Evolutionary conservation across 768 basidiomycete species (phyloP).

Genomic region (Lentinula raphanica): DNA sequence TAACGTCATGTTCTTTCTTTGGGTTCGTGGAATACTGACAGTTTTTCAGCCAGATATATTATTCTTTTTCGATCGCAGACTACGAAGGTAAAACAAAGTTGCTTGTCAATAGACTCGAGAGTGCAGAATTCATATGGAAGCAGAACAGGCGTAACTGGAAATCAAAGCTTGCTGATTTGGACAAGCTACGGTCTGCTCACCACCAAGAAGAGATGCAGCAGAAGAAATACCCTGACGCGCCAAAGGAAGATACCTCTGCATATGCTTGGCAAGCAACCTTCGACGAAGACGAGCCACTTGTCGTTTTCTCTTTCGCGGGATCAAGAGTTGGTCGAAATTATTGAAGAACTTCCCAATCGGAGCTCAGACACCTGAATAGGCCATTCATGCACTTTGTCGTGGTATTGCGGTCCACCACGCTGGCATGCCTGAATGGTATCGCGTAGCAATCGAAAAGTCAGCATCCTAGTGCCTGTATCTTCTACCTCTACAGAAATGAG

Average conservation of each 20-base stretch:
- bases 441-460: constrained; percentile 54
- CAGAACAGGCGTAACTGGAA: constrained; percentile 40
- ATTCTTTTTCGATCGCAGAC: constrained; percentile 58
- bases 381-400: constrained; percentile 42
- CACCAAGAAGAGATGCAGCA: constrained; percentile 35
- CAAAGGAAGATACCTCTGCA: constrained; percentile 8
- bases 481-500: constrained; percentile 1
- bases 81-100: constrained; percentile 49
- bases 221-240: constrained; percentile 26
- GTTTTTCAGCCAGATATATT: constrained; percentile 53
- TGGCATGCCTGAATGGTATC: constrained; percentile 62
- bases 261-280: constrained; percentile 16
- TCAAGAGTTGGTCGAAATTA: constrained; percentile 44
- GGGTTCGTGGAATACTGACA: background rate
- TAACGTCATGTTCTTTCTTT: background rate
- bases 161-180: constrained; percentile 35
- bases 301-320: constrained; percentile 30
- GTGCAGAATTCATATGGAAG: constrained; percentile 48
- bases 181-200: constrained; percentile 43
- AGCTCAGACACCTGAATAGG: constrained; percentile 34
- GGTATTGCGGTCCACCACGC: constrained; percentile 69
- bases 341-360: constrained; percentile 34
- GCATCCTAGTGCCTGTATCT: background rate
- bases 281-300: constrained; percentile 1
- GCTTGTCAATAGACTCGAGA: constrained; percentile 31